Conservation (phyloP, 2,329 filamentous ascomycete species). For the Neonectria neomacrospora region DNA sequence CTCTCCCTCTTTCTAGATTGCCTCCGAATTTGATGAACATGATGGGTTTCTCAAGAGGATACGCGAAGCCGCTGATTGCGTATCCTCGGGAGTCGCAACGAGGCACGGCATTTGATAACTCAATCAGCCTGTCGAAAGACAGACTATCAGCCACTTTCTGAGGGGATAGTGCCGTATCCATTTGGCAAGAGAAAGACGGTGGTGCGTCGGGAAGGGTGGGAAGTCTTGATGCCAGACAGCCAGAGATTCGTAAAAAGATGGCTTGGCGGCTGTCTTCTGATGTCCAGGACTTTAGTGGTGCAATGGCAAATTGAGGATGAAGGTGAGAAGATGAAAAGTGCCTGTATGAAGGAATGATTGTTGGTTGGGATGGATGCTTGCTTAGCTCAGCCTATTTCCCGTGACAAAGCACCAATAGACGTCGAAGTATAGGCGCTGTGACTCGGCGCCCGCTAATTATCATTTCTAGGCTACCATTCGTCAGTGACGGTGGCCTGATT, state of each 20-base stretch:
- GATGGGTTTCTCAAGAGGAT: background rate
- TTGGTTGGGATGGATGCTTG: too few species aligned
- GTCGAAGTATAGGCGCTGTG: too few species aligned
- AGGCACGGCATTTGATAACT: background rate
- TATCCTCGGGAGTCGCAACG: background rate
- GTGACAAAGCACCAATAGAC: too few species aligned
- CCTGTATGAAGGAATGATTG: too few species aligned
- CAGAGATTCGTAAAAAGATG: background rate
- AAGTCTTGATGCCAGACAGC: background rate
- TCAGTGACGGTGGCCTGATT: too few species aligned
- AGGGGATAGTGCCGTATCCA: background rate
- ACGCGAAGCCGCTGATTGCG: background rate
- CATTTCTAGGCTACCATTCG: too few species aligned
- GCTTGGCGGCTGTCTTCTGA: too few species aligned
- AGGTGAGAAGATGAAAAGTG: too few species aligned
- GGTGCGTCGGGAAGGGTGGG: background rate
- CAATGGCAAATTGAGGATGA: too few species aligned
- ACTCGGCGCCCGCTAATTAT: too few species aligned
- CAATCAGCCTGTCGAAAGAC: background rate
- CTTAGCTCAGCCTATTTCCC: too few species aligned
- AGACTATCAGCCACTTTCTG: background rate
- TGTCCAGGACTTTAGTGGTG: too few species aligned
- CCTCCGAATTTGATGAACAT: conserved; percentile 12
- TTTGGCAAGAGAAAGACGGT: background rate
- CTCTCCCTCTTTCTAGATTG: background rate